Evolutionary conservation across 176 grass and related monocot species (phyloP).

Genomic region (Paspalum notatum): DNA sequence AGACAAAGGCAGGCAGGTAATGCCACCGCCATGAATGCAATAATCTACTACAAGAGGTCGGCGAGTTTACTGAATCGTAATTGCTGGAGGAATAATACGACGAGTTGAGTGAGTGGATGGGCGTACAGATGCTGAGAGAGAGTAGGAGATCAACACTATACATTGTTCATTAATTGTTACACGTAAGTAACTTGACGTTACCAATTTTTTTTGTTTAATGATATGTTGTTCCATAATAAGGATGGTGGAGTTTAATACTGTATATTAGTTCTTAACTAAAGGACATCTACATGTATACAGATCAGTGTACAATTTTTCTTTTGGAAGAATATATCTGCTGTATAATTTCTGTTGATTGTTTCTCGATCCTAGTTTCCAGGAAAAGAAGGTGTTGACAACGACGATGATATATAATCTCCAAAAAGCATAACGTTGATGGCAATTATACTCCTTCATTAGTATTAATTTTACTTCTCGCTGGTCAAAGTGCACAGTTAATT

Average conservation of each 20-base stretch:
- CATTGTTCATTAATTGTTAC: conserved; percentile 69
- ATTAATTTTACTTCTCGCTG: too few relatives aligned
- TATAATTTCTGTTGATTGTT: neutral
- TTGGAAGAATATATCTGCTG: neutral
- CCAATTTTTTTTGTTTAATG: conserved; percentile 47
- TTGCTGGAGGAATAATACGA: conserved; percentile 47
- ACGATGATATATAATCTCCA: neutral
- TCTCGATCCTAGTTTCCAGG: neutral
- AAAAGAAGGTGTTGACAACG: neutral
- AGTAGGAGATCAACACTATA: conserved; percentile 43
- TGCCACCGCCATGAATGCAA: conserved; percentile 25
- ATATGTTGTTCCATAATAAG: conserved; percentile 38
- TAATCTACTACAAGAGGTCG: conserved; percentile 1
- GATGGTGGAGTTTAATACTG: conserved; percentile 20
- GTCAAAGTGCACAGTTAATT: too few relatives aligned
- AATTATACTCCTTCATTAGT: neutral
- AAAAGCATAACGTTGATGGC: neutral
- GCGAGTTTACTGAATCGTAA: conserved; percentile 32
- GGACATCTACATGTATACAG: conserved; percentile 17
- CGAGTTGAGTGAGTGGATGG: conserved; percentile 37
- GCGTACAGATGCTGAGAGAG: conserved; percentile 20
- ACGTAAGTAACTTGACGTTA: conserved; percentile 43
- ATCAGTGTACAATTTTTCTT: neutral
- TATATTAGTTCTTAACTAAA: conserved; percentile 15
- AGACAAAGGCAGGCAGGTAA: conserved; percentile 16